Evolutionary conservation across 2,329 filamentous ascomycete species (phyloP), one percentile per base, ranked within the genome.

Genomic region (Cladosporium velox): DNA sequence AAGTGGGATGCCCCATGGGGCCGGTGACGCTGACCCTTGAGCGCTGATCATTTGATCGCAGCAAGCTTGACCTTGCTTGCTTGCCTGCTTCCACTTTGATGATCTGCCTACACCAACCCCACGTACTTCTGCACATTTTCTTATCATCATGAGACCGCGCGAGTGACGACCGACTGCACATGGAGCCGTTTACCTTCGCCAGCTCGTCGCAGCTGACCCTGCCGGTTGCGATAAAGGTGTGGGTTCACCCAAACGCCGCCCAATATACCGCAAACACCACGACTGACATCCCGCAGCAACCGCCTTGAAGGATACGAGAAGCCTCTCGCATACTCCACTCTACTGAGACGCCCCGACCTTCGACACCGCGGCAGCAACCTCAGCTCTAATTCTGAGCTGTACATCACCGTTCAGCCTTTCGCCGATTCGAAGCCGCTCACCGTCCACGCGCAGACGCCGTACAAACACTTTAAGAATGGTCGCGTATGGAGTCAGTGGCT

Each of bases 171-270:
- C 24, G 18, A 21, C 14, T 32, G 18, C 51, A 44, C 3, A 97
- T 97, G 92, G 95, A 99, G 80, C 90, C 93, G 62, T 97, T 97
- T 80, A 96, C 93, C 34, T 98, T 98, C 82, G 93, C 92, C 71
- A 92, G 89, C 75, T 97, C 95, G 67, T 90, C 92, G 70, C 88
- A 91, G 78, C 85, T 98, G 72, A 86, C 92, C 72, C 87, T 93
- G 70, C 88, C 91, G 24, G 82, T 89, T 64, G 82, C 84, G 72
- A 80, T 89, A 68, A 87, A 86, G 79, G 86, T 90, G 87, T 89
- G 80, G 69, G 85, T 81, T 64, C 51, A 44, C 15, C 52, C 52
- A 30, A 55, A 30, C 11, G 30, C 44, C 6, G 18, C 15, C 26
- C 49, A 11, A 18, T 10, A 3, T 15, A 28, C 35, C 24, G 15